These are phyloP conservation scores for Zygosaccharomyces lentus DNA, from an alignment of 805 yeast species.

Conservation along the genomic window DNA sequence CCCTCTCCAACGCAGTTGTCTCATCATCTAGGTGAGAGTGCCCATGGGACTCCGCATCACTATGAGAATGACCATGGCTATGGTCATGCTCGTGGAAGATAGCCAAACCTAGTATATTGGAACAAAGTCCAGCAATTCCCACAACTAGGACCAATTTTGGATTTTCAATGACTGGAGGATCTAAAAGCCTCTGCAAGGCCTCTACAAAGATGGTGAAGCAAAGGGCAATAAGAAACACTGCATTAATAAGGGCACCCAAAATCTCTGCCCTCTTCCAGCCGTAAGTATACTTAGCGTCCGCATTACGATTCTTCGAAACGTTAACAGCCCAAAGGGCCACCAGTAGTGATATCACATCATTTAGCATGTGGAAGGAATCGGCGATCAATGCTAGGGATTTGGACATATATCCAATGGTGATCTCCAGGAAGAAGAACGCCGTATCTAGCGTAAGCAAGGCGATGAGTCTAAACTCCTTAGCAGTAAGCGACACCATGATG, in stretches of 20 bases:
- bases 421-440: conserved; percentile 77
- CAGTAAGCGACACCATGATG: conserved; percentile 17
- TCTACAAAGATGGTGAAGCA: conserved; percentile 90
- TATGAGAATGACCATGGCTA: conserved; percentile 38
- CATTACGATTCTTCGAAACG: conserved; percentile 75
- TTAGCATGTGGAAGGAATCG: conserved; percentile 96
- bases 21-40: conserved; percentile 18
- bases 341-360: conserved; percentile 82
- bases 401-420: conserved; percentile 81
- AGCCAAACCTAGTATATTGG: conserved; percentile 78
- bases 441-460: conserved; percentile 73
- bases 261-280: conserved; percentile 99
- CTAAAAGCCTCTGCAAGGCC: conserved; percentile 83
- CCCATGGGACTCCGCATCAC: conserved; percentile 20
- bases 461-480: conserved; percentile 68
- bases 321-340: conserved; percentile 96
- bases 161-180: conserved; percentile 72
- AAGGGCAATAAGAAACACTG: conserved; percentile 85
- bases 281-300: conserved; percentile 87
- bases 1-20: conserved; percentile 18
- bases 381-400: conserved; percentile 94
- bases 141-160: conserved; percentile 81
- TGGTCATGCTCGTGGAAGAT: conserved; percentile 87
- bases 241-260: conserved; percentile 89
- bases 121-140: conserved; percentile 75